Evolutionary conservation across 768 basidiomycete species (phyloP), one percentile per base, ranked within the genome.

Genomic region (Hypholoma sublateritium): DNA sequence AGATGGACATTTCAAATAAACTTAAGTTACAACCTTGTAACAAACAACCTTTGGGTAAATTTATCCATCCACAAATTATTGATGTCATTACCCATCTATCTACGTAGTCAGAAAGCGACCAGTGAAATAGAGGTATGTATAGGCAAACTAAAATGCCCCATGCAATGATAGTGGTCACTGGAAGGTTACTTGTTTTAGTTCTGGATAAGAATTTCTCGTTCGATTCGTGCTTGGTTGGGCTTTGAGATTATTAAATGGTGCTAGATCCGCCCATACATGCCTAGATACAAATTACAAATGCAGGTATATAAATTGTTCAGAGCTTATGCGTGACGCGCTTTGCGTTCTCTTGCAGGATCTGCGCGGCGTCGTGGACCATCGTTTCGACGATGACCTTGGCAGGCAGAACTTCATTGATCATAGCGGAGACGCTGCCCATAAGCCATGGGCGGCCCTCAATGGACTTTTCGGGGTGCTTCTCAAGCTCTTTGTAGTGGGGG

Each of bases 371-470:
- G 12, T 67, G 62, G 5, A 81, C 73, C 93, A 95, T 95, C 57
- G 80, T 79, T 25, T 94, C 91, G 47, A 94, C 78, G 62, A 95
- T 95, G 49, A 78, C 77, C 74, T 93, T 84, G 6, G 94, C 95
- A 5, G 95, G 91, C 11, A 86, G 78, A 34, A 96, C 71, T 1
- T 95, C 90, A 55, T 88, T 66, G 56, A 91, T 86, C 44, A 89
- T 75, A 22, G 80, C 86, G 13, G 91, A 80, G 28, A 95, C 91
- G 54, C 84, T 83, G 49, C 95, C 95, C 77, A 95, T 91, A 47
- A 95, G 78, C 87, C 89, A 95, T 21, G 86, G 72, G 59, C 86
- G 76, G 24, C 80, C 82, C 62, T 83, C 72, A 5, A 88, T 57
- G 4, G 83, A 87, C 69, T 87, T 92, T 68, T 94, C 92, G 4